phyloP scores from a whole-genome alignment of 768 basidiomycete genomes.

The Termitomyces sp. region DNA sequence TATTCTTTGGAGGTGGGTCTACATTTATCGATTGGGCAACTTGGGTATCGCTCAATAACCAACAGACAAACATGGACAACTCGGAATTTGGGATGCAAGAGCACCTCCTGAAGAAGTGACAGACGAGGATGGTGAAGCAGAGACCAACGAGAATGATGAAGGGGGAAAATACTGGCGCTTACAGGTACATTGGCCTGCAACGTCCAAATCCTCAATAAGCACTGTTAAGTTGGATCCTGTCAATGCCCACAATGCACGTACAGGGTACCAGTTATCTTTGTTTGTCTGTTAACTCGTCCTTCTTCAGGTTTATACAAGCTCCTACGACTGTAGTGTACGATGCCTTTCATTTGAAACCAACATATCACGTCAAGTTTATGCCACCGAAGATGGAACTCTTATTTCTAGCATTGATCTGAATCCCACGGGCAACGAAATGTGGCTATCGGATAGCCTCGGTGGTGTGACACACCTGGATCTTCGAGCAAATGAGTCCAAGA shows the following conservation, averaged over 20 bases:
- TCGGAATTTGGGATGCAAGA: slow-evolving; percentile 85
- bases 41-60: not conserved
- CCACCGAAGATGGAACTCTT: slow-evolving; percentile 47
- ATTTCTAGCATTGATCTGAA: slow-evolving; percentile 69
- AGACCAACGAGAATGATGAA: slow-evolving; percentile 35
- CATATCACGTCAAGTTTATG: slow-evolving; percentile 62
- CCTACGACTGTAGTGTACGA: slow-evolving; percentile 79
- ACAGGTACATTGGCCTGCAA: slow-evolving; percentile 81
- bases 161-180: slow-evolving; percentile 77
- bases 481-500: slow-evolving; percentile 51
- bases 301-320: slow-evolving; percentile 66
- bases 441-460: slow-evolving; percentile 73
- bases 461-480: slow-evolving; percentile 74
- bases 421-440: slow-evolving; percentile 70
- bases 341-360: slow-evolving; percentile 67
- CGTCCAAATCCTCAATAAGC: slow-evolving; percentile 74
- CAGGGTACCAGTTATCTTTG: not conserved
- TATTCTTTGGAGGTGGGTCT: slow-evolving; percentile 79
- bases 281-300: not conserved
- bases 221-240: slow-evolving; percentile 72
- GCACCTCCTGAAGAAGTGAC: slow-evolving; percentile 58
- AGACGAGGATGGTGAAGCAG: slow-evolving; percentile 57
- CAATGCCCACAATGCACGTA: slow-evolving; percentile 63
- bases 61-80: slow-evolving; percentile 74
- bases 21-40: not conserved